Percentiles rank a stretch among this genome's conserved stretches.
Evolutionary conservation across 2,329 filamentous ascomycete species (phyloP).

Genomic region (Sporothrix mexicana): DNA sequence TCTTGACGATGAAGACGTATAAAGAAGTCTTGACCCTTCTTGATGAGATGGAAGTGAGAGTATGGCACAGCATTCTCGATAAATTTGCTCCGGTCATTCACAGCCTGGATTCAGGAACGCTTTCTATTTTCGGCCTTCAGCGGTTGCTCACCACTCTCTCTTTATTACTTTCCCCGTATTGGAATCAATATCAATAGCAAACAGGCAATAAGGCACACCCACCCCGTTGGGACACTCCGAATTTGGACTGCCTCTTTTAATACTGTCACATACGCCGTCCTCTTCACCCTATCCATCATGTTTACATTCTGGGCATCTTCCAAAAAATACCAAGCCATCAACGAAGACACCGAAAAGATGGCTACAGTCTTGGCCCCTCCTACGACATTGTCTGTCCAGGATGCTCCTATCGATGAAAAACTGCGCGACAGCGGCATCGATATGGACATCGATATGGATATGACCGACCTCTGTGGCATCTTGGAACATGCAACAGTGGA

Average conservation of each 20-base stretch:
- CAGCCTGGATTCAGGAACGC: background rate
- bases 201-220: background rate
- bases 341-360: background rate
- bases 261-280: too few species aligned
- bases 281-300: too few species aligned
- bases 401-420: background rate
- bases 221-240: background rate
- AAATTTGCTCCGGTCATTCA: background rate
- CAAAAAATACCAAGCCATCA: too few species aligned
- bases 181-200: background rate
- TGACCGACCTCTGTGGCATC: background rate
- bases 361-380: too few species aligned
- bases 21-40: background rate
- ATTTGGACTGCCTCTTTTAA: background rate
- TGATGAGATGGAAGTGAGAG: background rate
- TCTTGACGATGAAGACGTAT: background rate
- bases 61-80: background rate
- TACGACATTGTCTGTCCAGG: too few species aligned
- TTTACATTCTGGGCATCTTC: too few species aligned
- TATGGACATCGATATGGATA: background rate
- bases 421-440: background rate
- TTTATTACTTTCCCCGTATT: background rate
- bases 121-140: background rate
- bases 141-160: too few species aligned
- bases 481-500: conserved; percentile 10